Evolutionary conservation across 352 stramenopile genomes (phyloP).

Genomic region (Saprolegnia parasitica): DNA sequence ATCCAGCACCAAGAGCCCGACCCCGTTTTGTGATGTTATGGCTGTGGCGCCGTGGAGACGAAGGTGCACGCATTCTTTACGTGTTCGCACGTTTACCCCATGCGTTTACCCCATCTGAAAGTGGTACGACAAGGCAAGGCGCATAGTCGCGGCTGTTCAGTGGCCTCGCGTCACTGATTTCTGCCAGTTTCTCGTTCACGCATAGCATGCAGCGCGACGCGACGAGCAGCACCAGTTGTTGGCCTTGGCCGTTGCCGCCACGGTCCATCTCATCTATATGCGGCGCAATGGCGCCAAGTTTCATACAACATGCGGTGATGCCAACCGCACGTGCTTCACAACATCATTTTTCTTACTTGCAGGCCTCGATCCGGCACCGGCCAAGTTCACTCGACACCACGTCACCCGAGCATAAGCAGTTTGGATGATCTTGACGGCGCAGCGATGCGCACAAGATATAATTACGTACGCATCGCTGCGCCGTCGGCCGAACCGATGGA

Average conservation of each 20-base stretch:
- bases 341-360: too few species aligned
- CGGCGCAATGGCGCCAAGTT: constrained; percentile 3
- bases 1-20: not conserved
- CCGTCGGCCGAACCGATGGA: too few species aligned
- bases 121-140: not conserved
- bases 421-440: too few species aligned
- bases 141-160: not conserved
- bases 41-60: constrained; percentile 5
- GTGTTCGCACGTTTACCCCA: not conserved
- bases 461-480: too few species aligned
- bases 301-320: too few species aligned
- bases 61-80: not conserved
- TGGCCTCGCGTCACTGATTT: not conserved
- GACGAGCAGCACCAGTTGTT: not conserved
- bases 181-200: not conserved
- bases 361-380: too few species aligned
- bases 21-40: not conserved
- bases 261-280: not conserved
- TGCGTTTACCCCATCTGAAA: not conserved
- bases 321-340: too few species aligned
- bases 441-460: too few species aligned
- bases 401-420: too few species aligned
- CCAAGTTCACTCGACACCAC: too few species aligned
- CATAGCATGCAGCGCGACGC: not conserved
- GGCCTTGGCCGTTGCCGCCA: not conserved